Evolutionary conservation across 192 early-diverging fungal species (phyloP), one percentile per base, ranked within the genome.

Genomic region (Coemansia sp.): DNA sequence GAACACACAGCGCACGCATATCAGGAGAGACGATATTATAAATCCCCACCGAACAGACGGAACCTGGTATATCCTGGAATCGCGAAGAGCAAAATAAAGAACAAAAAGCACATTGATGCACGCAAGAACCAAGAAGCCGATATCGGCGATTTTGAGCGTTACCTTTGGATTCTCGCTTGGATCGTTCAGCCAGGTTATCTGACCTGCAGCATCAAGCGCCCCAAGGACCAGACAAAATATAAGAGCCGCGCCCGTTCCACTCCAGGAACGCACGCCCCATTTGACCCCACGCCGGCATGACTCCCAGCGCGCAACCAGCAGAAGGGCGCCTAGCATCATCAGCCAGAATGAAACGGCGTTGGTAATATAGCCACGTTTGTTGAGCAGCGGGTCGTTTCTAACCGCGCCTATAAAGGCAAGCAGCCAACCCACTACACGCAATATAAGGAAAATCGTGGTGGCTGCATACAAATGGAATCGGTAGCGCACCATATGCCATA

Each of bases 141-240:
- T 62, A 26, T 66, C 61, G 1, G 81, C 71, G 18, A 77, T 43
- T 26, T 77, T 83, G 12, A 83, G 47, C 5, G 61, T 67, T 21
- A 48, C 40, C 3, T 43, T 60, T 10, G 75, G 72, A 21, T 71
- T 52, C 5, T 75, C 72, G 1, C 49, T 54, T 2, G 81, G 75
- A 41, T 71, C 70, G 58, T 83, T 77, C 21, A 83, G 81, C 81
- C 81, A 83, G 47, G 58, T 69, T 26, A 83, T 83, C 49, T 77
- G 81, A 11, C 81, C 81, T 38, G 76, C 72, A 37, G 75, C 81
- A 47, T 83, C 81, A 8, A 83, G 66, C 6, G 71, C 75, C 23
- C 81, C 81, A 52, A 83, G 61, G 38, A 68, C 72, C 18, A 77
- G 39, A 37, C 75, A 77, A 0, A 64, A 57, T 9, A 83, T 49